Conservation (phyloP, 23 red algal genomes). For the Chondrus crispus region DNA sequence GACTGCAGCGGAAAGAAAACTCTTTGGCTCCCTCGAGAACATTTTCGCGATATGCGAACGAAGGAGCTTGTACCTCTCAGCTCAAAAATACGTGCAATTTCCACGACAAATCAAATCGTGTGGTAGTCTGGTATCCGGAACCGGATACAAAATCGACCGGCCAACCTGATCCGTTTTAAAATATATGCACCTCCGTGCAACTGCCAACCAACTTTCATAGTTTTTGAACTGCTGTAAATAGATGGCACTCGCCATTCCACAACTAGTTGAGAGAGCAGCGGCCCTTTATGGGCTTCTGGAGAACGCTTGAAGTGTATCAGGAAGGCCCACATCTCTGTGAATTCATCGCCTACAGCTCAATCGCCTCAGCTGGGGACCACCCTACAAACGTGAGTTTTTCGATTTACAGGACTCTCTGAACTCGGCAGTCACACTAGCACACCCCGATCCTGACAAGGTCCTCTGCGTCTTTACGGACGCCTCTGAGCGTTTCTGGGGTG, state of each 20-base stretch:
- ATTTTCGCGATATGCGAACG: not conserved
- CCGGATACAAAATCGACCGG: constrained; percentile 5
- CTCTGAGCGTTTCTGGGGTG: not conserved
- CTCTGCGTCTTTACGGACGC: not conserved
- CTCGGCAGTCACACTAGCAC: not conserved
- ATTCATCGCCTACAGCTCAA: not conserved
- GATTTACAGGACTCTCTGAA: not conserved
- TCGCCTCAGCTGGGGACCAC: not conserved
- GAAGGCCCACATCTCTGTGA: not conserved
- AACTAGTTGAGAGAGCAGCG: not conserved
- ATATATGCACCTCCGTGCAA: not conserved
- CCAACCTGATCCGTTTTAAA: not conserved
- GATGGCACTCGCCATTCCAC: constrained; percentile 7
- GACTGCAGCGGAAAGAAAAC: not conserved
- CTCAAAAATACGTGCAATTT: not conserved
- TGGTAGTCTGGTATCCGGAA: not conserved
- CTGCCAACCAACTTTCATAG: constrained; percentile 31
- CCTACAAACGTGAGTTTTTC: not conserved
- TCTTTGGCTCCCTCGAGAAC: not conserved
- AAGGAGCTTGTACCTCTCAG: not conserved
- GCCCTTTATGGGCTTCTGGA: not conserved
- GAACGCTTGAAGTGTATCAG: not conserved
- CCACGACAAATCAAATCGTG: constrained; percentile 14
- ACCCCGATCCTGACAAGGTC: not conserved
- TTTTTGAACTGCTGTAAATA: constrained; percentile 26